A percentile compares a stretch with the other conserved stretches of the same genome.
Conservation (phyloP, 441 rosid genomes). For the Codiaeum variegatum region DNA sequence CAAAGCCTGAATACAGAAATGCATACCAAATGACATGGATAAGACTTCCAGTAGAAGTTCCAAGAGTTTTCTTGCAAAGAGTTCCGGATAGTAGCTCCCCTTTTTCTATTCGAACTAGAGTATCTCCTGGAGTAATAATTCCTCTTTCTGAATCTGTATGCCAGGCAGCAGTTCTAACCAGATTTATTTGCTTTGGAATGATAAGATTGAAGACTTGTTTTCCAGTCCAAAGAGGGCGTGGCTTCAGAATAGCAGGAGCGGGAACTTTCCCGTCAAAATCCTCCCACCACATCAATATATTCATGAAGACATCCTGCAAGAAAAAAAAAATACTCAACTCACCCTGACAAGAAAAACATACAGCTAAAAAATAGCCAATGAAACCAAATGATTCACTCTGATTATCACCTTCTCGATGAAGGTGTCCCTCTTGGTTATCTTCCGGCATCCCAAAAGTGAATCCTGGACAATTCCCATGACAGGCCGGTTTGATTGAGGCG, state of each 20-base stretch:
- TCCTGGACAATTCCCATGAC: conserved; percentile 99
- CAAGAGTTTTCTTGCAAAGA: conserved; percentile 96
- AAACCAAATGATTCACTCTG: neutral
- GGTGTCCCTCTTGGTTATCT: conserved; percentile 97
- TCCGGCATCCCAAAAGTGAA: conserved; percentile 94
- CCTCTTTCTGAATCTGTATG: conserved; percentile 80
- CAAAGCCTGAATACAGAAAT: neutral
- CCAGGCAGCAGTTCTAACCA: conserved; percentile 91
- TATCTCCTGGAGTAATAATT: conserved; percentile 86
- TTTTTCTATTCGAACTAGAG: conserved; percentile 87
- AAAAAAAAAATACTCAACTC: conserved; percentile 6
- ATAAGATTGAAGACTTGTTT: conserved; percentile 97
- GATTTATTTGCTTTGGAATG: conserved; percentile 96
- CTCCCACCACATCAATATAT: conserved; percentile 99
- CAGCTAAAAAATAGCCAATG: conserved; percentile 3
- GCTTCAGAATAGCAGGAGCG: conserved; percentile 89
- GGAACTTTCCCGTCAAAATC: conserved; percentile 99
- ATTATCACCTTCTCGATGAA: conserved; percentile 87
- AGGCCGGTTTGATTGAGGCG: conserved; percentile 96
- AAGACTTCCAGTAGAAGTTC: conserved; percentile 91
- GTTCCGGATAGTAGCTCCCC: conserved; percentile 93
- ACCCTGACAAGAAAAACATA: conserved; percentile 16
- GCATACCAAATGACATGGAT: conserved; percentile 94
- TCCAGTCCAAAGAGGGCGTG: conserved; percentile 97
- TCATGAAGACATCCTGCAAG: conserved; percentile 95